Percentiles rank a stretch among this genome's conserved stretches.
These are phyloP conservation scores for Platanthera guangdongensis DNA, from an alignment of 106 monocot species.

Conservation along the genomic window DNA sequence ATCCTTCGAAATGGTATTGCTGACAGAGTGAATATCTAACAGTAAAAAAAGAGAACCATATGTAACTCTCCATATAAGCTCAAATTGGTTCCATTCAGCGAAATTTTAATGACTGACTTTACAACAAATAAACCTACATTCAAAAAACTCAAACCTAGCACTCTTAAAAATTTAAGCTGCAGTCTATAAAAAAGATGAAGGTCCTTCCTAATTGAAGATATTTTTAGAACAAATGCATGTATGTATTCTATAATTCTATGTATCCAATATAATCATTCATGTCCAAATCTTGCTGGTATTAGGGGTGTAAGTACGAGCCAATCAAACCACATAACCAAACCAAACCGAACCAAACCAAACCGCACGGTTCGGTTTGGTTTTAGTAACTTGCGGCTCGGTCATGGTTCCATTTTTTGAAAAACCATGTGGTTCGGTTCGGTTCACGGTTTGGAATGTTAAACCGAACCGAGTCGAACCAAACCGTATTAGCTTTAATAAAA, in stretches of 20 bases:
- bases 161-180: not conserved
- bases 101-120: not conserved
- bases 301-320: too few relatives aligned
- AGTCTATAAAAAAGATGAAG: not conserved
- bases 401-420: too few relatives aligned
- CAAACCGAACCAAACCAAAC: too few relatives aligned
- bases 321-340: too few relatives aligned
- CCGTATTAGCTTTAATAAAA: too few relatives aligned
- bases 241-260: not conserved
- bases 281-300: not conserved
- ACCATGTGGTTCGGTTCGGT: too few relatives aligned
- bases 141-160: not conserved
- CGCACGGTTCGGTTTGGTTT: too few relatives aligned
- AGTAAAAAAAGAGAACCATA: not conserved
- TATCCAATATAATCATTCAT: not conserved
- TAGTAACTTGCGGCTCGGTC: too few relatives aligned
- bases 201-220: not conserved
- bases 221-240: not conserved
- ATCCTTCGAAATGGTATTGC: slow-evolving; percentile 63
- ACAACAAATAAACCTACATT: not conserved
- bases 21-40: slow-evolving; percentile 84
- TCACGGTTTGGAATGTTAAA: too few relatives aligned
- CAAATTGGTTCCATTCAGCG: not conserved
- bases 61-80: not conserved
- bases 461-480: too few relatives aligned